A percentile compares a stretch with the other conserved stretches of the same genome.
These are phyloP conservation scores for Talaromyces sp. DNA, from an alignment of 2,329 filamentous ascomycete species.

Conservation along the genomic window DNA sequence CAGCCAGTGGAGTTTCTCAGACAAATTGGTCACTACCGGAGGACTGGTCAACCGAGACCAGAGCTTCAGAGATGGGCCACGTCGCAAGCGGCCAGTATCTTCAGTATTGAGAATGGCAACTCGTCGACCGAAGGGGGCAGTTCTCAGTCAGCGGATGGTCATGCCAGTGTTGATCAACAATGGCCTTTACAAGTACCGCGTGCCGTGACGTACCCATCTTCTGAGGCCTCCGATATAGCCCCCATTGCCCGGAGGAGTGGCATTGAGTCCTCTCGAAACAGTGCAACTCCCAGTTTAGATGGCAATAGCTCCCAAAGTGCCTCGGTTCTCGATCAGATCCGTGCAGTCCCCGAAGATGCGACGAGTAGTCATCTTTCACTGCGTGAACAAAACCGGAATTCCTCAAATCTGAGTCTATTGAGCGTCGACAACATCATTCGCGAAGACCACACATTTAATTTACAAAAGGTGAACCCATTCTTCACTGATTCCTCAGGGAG, in stretches of 20 bases:
- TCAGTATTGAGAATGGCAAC: conserved; percentile 1
- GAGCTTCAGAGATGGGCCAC: neutral
- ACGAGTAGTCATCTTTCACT: conserved; percentile 2
- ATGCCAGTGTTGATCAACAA: neutral
- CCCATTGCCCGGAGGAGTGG: neutral
- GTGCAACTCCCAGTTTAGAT: neutral
- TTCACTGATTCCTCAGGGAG: conserved; percentile 56
- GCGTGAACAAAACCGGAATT: neutral
- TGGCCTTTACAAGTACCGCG: neutral
- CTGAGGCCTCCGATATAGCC: neutral
- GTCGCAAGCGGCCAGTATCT: neutral
- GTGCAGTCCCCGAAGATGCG: neutral
- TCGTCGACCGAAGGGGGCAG: conserved; percentile 3
- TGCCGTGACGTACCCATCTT: neutral
- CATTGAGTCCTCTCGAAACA: neutral
- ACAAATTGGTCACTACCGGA: neutral
- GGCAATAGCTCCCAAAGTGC: neutral
- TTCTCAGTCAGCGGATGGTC: neutral
- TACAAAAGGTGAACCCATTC: conserved; percentile 58
- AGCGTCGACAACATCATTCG: conserved; percentile 40
- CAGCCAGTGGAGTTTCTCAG: neutral
- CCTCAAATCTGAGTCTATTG: conserved; percentile 9
- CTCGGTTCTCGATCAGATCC: conserved; percentile 5
- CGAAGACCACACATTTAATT: conserved; percentile 51
- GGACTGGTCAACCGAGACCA: neutral